A percentile compares a stretch with the other conserved stretches of the same genome.
phyloP scores from a whole-genome alignment of 1,284 basidiomycete genomes.

The Cryptococcus sp. region DNA sequence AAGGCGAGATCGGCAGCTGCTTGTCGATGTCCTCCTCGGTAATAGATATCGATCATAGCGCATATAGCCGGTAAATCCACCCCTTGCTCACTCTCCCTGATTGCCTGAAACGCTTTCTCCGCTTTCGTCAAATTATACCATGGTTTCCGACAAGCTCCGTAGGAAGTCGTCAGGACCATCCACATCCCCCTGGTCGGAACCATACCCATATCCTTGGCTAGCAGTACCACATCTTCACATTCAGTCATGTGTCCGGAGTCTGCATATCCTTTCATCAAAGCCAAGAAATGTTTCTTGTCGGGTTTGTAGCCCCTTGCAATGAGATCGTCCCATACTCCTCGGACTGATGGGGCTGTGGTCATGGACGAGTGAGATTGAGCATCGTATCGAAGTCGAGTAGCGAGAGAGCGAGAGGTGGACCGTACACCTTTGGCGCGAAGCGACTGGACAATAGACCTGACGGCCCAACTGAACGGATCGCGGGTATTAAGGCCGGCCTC shows the following conservation, averaged over 20 bases:
- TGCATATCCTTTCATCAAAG: slow-evolving; percentile 36
- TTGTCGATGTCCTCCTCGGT: background rate
- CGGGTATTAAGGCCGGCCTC: slow-evolving; percentile 8
- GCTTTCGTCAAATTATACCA: background rate
- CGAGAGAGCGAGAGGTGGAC: slow-evolving; percentile 14
- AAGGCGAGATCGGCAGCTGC: background rate
- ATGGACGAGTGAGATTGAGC: slow-evolving; percentile 13
- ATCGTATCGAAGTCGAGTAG: slow-evolving; percentile 31
- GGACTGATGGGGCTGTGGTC: slow-evolving; percentile 16
- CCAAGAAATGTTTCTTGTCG: slow-evolving; percentile 24
- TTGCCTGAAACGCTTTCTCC: background rate
- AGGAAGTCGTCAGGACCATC: slow-evolving; percentile 19
- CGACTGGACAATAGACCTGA: slow-evolving; percentile 10
- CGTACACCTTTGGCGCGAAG: slow-evolving; percentile 8
- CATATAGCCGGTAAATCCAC: background rate
- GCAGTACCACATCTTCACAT: slow-evolving; percentile 25
- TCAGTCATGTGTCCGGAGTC: slow-evolving; percentile 29
- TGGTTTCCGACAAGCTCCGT: background rate
- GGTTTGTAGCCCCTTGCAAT: slow-evolving; percentile 35
- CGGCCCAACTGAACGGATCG: slow-evolving; percentile 3
- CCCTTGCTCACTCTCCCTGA: background rate
- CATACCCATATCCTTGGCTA: slow-evolving; percentile 21
- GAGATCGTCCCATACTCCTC: slow-evolving; percentile 30
- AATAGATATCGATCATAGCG: background rate
- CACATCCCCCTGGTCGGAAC: slow-evolving; percentile 20